Conservation (phyloP, 2,329 filamentous ascomycete species). For the Dothidotthia symphoricarpi region DNA sequence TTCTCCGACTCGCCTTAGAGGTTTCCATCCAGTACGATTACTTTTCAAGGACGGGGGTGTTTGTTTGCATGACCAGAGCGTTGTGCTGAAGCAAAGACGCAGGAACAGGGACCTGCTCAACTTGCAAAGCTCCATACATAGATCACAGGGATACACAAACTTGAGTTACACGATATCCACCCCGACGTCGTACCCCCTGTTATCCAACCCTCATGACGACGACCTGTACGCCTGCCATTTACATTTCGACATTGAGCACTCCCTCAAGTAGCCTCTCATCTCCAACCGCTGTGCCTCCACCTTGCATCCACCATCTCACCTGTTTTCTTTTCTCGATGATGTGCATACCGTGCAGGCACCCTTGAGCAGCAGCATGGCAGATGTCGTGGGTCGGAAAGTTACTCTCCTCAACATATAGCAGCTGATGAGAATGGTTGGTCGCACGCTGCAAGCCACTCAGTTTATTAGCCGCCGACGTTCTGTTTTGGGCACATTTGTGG, state of each 20-base stretch:
- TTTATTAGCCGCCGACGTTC: conserved; percentile 36
- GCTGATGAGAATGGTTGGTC: conserved; percentile 24
- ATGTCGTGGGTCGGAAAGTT: conserved; percentile 12
- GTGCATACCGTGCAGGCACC: conserved; percentile 10
- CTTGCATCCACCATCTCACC: conserved; percentile 6
- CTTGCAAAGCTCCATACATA: too few relatives aligned
- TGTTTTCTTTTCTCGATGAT: conserved; percentile 14
- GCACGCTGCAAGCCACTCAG: conserved; percentile 26
- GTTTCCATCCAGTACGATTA: not conserved
- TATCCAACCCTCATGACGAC: too few relatives aligned
- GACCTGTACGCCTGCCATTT: too few relatives aligned
- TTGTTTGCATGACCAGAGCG: too few relatives aligned
- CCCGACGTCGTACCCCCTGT: too few relatives aligned
- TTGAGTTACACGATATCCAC: too few relatives aligned
- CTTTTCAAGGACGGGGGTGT: too few relatives aligned
- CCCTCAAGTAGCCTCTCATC: not conserved
- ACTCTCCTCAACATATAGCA: conserved; percentile 1
- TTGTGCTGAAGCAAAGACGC: too few relatives aligned
- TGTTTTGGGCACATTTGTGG: conserved; percentile 32
- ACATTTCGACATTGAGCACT: too few relatives aligned
- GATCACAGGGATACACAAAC: too few relatives aligned
- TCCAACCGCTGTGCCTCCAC: conserved; percentile 29
- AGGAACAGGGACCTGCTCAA: too few relatives aligned
- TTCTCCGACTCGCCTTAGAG: not conserved
- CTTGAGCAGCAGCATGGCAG: conserved; percentile 29